Evolutionary conservation across 148 eudicot species (phyloP).

Genomic region (Amaranthus palmeri): DNA sequence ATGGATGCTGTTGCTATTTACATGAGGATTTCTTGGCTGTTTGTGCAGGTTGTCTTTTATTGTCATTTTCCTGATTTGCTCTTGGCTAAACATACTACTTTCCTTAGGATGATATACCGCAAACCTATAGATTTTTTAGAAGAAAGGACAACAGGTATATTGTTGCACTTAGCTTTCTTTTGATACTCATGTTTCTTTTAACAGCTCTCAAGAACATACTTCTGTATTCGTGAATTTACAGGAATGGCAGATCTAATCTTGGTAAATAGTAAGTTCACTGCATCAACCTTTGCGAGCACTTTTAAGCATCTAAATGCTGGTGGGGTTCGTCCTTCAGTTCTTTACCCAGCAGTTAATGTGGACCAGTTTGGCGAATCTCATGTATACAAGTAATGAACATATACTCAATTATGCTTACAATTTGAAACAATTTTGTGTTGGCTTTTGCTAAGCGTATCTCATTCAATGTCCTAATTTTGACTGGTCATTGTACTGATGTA

Average conservation of each 20-base stretch:
- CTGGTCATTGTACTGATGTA: slow-evolving; percentile 5
- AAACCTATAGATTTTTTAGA: slow-evolving; percentile 81
- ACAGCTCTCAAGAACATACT: neutral
- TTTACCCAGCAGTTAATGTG: slow-evolving; percentile 84
- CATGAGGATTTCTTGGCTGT: slow-evolving; percentile 1
- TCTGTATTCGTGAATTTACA: slow-evolving; percentile 26
- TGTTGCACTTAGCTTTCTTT: slow-evolving; percentile 13
- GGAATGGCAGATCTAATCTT: slow-evolving; percentile 91
- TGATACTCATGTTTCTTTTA: slow-evolving; percentile 3
- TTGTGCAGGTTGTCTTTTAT: slow-evolving; percentile 78
- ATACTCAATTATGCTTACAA: slow-evolving; percentile 17
- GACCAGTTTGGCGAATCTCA: slow-evolving; percentile 63
- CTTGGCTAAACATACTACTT: slow-evolving; percentile 79
- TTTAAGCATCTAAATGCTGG: slow-evolving; percentile 60
- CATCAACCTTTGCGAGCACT: slow-evolving; percentile 81
- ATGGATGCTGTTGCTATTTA: neutral
- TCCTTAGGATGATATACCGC: slow-evolving; percentile 71
- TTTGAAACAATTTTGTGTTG: neutral
- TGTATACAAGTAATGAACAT: slow-evolving; percentile 57
- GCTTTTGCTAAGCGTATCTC: neutral
- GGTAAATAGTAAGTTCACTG: slow-evolving; percentile 92
- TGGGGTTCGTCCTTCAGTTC: slow-evolving; percentile 78
- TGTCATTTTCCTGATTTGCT: slow-evolving; percentile 97
- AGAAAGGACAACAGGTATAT: slow-evolving; percentile 82
- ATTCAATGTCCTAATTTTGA: neutral